These are phyloP conservation scores for Kwoniella heveanensis DNA, from an alignment of 768 basidiomycete species.

Conservation along the genomic window DNA sequence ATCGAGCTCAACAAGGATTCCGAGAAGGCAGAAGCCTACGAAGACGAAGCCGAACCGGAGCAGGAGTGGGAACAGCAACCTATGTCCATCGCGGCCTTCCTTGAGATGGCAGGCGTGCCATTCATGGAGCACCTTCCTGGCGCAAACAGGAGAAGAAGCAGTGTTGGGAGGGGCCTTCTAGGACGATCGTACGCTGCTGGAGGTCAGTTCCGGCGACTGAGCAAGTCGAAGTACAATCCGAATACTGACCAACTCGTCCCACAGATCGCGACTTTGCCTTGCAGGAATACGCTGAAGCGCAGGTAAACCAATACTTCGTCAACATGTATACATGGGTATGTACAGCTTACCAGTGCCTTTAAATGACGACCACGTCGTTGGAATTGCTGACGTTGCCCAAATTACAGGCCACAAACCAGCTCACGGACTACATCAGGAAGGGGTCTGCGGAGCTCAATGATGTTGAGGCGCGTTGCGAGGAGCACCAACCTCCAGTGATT, in stretches of 20 bases:
- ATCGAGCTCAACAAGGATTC: conserved; percentile 1
- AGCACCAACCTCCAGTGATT: conserved; percentile 48
- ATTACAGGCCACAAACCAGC: conserved; percentile 47
- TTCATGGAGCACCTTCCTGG: conserved; percentile 54
- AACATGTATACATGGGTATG: conserved; percentile 56
- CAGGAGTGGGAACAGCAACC: conserved; percentile 29
- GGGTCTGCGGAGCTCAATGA: conserved; percentile 27
- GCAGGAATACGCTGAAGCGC: conserved; percentile 51
- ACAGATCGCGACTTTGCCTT: conserved; percentile 46
- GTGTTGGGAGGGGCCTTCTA: conserved; percentile 48
- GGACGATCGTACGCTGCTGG: conserved; percentile 29
- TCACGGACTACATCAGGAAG: conserved; percentile 47
- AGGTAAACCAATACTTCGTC: conserved; percentile 40
- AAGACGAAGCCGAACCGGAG: conserved; percentile 25
- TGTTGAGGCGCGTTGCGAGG: conserved; percentile 20
- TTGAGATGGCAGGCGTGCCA: conserved; percentile 56
- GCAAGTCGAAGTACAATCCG: not conserved
- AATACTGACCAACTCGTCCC: not conserved
- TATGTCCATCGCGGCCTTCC: conserved; percentile 51
- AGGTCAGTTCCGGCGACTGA: conserved; percentile 24
- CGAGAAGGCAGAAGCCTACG: not conserved
- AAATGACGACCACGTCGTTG: not conserved
- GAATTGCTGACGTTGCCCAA: not conserved
- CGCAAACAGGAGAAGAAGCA: conserved; percentile 48
- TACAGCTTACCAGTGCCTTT: not conserved